Percentiles rank a stretch among this genome's conserved stretches.
Conservation (phyloP, 441 rosid genomes). For the Pelargonium citronellum region DNA sequence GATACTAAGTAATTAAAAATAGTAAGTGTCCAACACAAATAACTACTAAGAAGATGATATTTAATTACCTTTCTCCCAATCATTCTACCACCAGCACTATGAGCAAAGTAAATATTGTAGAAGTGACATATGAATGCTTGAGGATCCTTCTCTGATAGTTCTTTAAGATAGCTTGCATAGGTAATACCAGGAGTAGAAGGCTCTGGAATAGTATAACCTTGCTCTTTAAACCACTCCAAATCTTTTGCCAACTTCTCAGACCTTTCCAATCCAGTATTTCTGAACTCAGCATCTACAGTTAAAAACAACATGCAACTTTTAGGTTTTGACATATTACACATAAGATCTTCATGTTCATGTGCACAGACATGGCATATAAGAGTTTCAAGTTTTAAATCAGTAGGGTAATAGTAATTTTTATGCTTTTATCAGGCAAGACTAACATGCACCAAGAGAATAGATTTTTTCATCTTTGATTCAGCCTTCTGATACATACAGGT, state of each 20-base stretch:
- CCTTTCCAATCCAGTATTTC: slow-evolving; percentile 79
- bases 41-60: not conserved
- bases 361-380: not conserved
- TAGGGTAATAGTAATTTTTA: too few species aligned
- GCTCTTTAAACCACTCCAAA: slow-evolving; percentile 59
- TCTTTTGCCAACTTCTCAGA: slow-evolving; percentile 55
- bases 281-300: slow-evolving; percentile 67
- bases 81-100: slow-evolving; percentile 93
- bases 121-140: slow-evolving; percentile 92
- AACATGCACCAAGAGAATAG: too few species aligned
- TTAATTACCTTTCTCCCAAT: slow-evolving; percentile 74
- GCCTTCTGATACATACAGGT: too few species aligned
- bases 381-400: too few species aligned
- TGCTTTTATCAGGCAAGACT: too few species aligned
- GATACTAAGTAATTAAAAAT: too few species aligned
- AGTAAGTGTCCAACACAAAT: too few species aligned
- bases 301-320: not conserved
- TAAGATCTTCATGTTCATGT: not conserved
- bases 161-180: slow-evolving; percentile 55
- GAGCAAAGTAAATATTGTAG: slow-evolving; percentile 92
- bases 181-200: slow-evolving; percentile 65
- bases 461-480: too few species aligned
- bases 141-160: slow-evolving; percentile 76
- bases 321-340: too few species aligned
- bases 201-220: slow-evolving; percentile 46